Evolutionary conservation across 2,329 filamentous ascomycete species (phyloP).

Genomic region (Ascochyta rabiei): DNA sequence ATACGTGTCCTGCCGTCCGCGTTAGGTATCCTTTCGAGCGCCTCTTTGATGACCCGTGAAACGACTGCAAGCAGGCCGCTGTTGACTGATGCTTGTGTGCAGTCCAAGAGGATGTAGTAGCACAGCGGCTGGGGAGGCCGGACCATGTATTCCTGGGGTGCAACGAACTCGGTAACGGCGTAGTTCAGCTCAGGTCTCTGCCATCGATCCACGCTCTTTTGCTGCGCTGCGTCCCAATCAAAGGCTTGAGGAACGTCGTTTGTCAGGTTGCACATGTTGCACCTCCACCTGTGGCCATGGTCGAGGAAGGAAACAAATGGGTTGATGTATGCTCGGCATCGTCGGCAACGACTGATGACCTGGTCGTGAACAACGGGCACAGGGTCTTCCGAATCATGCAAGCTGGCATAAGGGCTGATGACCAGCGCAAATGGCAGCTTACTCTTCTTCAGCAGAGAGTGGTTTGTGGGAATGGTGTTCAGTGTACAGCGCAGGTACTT

Average conservation of each 20-base stretch:
- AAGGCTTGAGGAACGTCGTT: constrained; percentile 99
- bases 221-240: constrained; percentile 92
- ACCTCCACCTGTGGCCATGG: constrained; percentile 96
- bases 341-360: constrained; percentile 93
- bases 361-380: constrained; percentile 95
- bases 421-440: constrained; percentile 91
- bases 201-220: constrained; percentile 88
- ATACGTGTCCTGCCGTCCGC: constrained; percentile 89
- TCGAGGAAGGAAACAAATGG: constrained; percentile 73
- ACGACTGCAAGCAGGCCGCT: constrained; percentile 84
- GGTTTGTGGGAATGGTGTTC: constrained; percentile 90
- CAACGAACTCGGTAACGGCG: constrained; percentile 95
- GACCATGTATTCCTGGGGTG: constrained; percentile 99
- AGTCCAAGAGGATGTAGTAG: constrained; percentile 37
- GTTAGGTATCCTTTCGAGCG: constrained; percentile 96
- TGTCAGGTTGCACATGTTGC: constrained; percentile 99
- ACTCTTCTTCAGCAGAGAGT: constrained; percentile 94
- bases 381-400: constrained; percentile 90
- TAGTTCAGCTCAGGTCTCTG: constrained; percentile 92
- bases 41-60: constrained; percentile 92
- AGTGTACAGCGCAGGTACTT: constrained; percentile 96
- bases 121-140: constrained; percentile 82
- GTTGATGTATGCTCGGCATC: constrained; percentile 80
- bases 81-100: constrained; percentile 71
- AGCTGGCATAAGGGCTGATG: constrained; percentile 91